These are phyloP conservation scores for Taxawa tesnikishii DNA, from an alignment of 2,329 filamentous ascomycete genomes.

Conservation along the genomic window DNA sequence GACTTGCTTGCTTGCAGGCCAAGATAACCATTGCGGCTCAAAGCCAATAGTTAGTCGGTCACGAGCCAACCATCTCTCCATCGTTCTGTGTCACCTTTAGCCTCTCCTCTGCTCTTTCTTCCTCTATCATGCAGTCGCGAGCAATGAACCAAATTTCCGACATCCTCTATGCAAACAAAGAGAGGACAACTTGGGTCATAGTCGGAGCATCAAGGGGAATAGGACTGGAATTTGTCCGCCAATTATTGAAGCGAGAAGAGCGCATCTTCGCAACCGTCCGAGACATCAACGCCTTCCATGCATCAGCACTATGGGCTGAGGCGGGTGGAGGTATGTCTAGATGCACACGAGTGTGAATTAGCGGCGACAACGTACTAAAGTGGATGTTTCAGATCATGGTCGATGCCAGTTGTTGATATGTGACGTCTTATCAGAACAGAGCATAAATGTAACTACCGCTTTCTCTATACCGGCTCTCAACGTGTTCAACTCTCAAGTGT, in stretches of 20 bases:
- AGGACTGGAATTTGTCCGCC: constrained; percentile 40
- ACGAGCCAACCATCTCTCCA: no score
- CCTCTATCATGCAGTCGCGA: no score
- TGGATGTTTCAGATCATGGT: constrained; percentile 33
- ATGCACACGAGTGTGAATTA: no score
- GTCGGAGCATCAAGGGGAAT: constrained; percentile 35
- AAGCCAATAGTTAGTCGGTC: no score
- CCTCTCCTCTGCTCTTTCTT: no score
- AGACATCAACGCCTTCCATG: constrained; percentile 26
- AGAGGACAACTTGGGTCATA: constrained; percentile 33
- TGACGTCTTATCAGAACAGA: constrained; percentile 40
- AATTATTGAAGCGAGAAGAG: constrained; percentile 33
- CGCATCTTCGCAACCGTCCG: constrained; percentile 41
- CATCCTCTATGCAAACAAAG: constrained; percentile 26
- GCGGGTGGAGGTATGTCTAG: no score
- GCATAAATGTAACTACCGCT: constrained; percentile 29
- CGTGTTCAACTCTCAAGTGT: no score
- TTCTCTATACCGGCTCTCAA: no score
- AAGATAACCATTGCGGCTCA: no score
- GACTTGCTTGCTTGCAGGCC: no score
- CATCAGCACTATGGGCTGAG: constrained; percentile 27
- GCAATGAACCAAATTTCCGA: constrained; percentile 31
- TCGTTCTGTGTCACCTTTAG: no score
- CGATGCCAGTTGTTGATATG: constrained; percentile 36
- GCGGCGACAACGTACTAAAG: no score